These are phyloP conservation scores for Tulasnella sp. DNA, from an alignment of 768 basidiomycete species.

Conservation along the genomic window DNA sequence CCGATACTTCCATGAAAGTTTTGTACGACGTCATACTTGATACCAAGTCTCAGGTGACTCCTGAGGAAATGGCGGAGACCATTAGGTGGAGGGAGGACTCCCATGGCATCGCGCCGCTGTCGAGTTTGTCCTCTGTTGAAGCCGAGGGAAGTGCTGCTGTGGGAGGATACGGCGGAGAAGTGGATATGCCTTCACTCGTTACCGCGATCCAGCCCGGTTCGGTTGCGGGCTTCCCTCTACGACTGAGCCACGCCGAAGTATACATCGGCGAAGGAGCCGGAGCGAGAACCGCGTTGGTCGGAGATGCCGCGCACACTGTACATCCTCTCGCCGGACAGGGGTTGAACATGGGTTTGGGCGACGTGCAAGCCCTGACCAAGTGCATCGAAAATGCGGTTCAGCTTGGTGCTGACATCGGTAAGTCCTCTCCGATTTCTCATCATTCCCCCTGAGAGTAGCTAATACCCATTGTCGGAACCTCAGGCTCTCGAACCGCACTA, in stretches of 20 bases:
- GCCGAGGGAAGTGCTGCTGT: conserved; percentile 51
- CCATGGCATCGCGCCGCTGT: conserved; percentile 59
- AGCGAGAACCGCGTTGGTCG: conserved; percentile 77
- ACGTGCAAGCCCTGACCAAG: conserved; percentile 67
- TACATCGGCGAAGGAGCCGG: conserved; percentile 73
- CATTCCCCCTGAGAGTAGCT: background rate
- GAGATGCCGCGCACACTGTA: conserved; percentile 92
- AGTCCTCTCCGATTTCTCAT: conserved; percentile 29
- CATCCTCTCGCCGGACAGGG: conserved; percentile 97
- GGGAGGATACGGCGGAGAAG: conserved; percentile 22
- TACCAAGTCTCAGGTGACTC: conserved; percentile 40
- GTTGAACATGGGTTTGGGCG: conserved; percentile 86
- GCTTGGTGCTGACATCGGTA: conserved; percentile 80
- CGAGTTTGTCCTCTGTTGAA: conserved; percentile 43
- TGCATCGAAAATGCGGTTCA: conserved; percentile 56
- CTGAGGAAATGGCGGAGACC: conserved; percentile 53
- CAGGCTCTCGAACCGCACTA: conserved; percentile 73
- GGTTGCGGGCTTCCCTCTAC: conserved; percentile 84
- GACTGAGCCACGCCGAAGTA: conserved; percentile 76
- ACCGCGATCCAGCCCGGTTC: conserved; percentile 64
- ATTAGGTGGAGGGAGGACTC: conserved; percentile 69
- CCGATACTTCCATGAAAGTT: conserved; percentile 65
- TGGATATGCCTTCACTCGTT: conserved; percentile 66
- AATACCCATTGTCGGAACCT: background rate
- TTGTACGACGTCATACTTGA: conserved; percentile 55